Percentiles rank a stretch among this genome's conserved stretches.
phyloP scores from a whole-genome alignment of 2,329 filamentous ascomycete genomes.

The Dothiorella sarmentorum region DNA sequence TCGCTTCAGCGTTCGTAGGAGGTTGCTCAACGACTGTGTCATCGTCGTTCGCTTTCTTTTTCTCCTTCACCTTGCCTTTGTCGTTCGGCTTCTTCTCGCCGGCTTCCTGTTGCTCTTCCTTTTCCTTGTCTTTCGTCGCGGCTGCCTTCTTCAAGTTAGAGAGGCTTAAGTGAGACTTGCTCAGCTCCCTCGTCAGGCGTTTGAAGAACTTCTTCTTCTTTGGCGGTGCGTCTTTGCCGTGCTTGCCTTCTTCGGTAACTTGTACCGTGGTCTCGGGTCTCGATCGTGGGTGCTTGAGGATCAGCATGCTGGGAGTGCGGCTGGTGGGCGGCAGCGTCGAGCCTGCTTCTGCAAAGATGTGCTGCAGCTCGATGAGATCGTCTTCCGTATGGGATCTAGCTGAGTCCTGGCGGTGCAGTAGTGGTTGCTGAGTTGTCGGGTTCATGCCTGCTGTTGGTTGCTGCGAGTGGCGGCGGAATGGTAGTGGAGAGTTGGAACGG shows the following conservation, averaged over 20 bases:
- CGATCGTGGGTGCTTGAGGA: not conserved
- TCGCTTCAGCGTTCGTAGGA: not conserved
- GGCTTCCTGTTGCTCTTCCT: not conserved
- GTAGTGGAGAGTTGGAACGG: not conserved
- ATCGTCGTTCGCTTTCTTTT: not conserved
- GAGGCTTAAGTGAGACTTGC: conserved; percentile 1
- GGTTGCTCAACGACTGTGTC: not conserved
- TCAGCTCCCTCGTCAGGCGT: conserved; percentile 6
- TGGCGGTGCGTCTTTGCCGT: conserved; percentile 20
- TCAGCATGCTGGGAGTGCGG: not conserved
- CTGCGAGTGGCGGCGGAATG: not conserved
- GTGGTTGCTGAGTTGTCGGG: not conserved
- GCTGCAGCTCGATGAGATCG: conserved; percentile 32
- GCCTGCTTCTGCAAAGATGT: conserved; percentile 32
- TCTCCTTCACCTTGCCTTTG: not conserved
- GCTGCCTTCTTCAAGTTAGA: conserved; percentile 3
- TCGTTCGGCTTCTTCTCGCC: not conserved
- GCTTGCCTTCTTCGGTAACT: not conserved
- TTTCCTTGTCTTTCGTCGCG: not conserved
- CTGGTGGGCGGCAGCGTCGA: not conserved
- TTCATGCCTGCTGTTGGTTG: not conserved
- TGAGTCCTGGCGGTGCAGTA: not conserved
- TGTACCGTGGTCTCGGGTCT: not conserved
- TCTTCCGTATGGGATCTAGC: not conserved
- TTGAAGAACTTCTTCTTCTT: conserved; percentile 21